Conservation (phyloP, 495 filamentous ascomycete species). For the Pseudoneurospora amorphoporcata region DNA sequence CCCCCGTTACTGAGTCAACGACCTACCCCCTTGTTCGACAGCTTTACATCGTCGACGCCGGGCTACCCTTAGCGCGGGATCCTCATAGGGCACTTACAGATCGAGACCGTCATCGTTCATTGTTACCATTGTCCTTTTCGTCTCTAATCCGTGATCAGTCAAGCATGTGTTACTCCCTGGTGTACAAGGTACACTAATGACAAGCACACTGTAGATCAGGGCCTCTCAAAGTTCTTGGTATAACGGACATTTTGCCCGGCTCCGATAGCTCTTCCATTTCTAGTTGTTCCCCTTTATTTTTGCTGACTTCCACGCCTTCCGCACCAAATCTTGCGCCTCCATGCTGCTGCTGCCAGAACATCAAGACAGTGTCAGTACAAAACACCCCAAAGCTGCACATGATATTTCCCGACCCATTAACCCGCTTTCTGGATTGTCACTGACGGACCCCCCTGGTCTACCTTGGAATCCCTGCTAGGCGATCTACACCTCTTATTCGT, state of each 20-base stretch:
- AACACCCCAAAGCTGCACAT: not conserved
- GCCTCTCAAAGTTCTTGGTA: not conserved
- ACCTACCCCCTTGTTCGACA: not conserved
- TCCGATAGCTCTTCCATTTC: not conserved
- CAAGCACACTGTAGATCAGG: not conserved
- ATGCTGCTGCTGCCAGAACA: not conserved
- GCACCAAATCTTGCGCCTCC: constrained; percentile 2
- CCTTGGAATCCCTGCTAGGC: constrained; percentile 19
- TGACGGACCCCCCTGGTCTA: constrained; percentile 9
- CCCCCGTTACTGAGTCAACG: not conserved
- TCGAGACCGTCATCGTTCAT: not conserved
- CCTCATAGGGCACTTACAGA: not conserved
- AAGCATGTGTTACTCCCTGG: not conserved
- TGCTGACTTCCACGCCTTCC: not conserved
- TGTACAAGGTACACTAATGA: not conserved
- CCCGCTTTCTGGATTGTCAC: constrained; percentile 21
- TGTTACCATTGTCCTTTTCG: not conserved
- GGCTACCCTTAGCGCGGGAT: not conserved
- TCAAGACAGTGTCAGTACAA: not conserved
- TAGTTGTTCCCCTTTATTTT: not conserved
- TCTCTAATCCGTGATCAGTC: not conserved
- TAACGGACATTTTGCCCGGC: not conserved
- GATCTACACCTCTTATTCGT: constrained; percentile 17
- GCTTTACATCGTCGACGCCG: not conserved
- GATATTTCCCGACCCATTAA: constrained; percentile 20